A percentile compares a stretch with the other conserved stretches of the same genome.
These are phyloP conservation scores for Metschnikowia lochheadii DNA, from an alignment of 805 yeast species.

Conservation along the genomic window DNA sequence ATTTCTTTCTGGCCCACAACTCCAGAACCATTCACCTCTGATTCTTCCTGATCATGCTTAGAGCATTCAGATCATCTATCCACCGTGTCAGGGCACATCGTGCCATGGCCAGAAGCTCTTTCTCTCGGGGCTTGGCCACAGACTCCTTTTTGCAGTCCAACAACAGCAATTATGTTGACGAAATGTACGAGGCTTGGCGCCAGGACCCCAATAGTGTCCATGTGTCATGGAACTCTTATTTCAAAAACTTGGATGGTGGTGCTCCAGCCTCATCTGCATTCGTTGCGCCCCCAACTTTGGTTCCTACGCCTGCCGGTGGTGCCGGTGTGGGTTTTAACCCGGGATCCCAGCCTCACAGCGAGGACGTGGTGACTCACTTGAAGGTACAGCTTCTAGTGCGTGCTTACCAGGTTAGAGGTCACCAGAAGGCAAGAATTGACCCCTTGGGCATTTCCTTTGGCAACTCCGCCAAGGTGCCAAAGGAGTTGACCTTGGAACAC, in stretches of 20 bases:
- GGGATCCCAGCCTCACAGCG: conserved; percentile 44
- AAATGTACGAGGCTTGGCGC: conserved; percentile 95
- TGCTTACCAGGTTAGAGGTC: conserved; percentile 99
- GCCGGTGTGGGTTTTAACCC: conserved; percentile 54
- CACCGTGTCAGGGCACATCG: conserved; percentile 33
- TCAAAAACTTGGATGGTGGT: conserved; percentile 79
- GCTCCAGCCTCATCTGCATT: conserved; percentile 71
- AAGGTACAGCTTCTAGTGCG: conserved; percentile 95
- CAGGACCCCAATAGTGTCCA: conserved; percentile 89
- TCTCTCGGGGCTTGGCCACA: conserved; percentile 31
- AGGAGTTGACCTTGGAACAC: conserved; percentile 85
- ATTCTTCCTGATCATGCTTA: conserved; percentile 31
- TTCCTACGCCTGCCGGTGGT: conserved; percentile 79
- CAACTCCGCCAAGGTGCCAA: conserved; percentile 62
- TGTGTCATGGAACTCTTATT: conserved; percentile 95
- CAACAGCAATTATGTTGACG: conserved; percentile 91
- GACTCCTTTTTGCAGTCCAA: conserved; percentile 82
- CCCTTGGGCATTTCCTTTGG: conserved; percentile 92
- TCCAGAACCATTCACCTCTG: background rate
- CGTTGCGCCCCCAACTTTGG: conserved; percentile 85
- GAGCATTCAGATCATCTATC: conserved; percentile 37
- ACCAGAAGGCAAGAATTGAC: conserved; percentile 89
- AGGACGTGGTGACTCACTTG: conserved; percentile 79
- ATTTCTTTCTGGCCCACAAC: conserved; percentile 3
- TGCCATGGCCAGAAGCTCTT: conserved; percentile 21